Evolutionary conservation across 495 filamentous ascomycete genomes (phyloP).

Genomic region (Penicillium herquei): DNA sequence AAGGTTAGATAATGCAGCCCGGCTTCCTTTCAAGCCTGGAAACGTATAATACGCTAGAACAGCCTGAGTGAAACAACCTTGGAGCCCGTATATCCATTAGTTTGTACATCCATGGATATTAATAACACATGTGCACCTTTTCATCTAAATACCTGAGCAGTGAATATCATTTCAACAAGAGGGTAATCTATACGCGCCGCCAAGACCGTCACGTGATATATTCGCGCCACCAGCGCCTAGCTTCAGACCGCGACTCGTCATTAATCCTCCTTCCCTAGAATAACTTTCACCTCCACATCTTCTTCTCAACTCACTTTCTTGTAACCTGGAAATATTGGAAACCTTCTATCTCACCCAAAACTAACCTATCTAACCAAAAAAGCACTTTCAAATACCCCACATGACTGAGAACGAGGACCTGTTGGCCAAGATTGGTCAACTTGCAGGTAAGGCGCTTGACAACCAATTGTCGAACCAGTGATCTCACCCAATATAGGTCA

Average conservation of each 20-base stretch:
- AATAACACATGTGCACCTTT: too few relatives aligned
- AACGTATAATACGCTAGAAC: too few relatives aligned
- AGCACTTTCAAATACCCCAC: conserved; percentile 10
- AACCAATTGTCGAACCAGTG: conserved; percentile 12
- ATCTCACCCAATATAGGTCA: conserved; percentile 55
- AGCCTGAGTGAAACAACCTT: too few relatives aligned
- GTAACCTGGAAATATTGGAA: neutral
- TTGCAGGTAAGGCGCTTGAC: conserved; percentile 57
- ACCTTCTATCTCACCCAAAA: neutral
- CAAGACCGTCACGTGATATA: conserved; percentile 13
- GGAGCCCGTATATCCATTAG: too few relatives aligned
- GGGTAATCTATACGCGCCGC: neutral
- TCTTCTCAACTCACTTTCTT: neutral
- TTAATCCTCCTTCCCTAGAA: neutral
- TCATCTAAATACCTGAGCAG: too few relatives aligned
- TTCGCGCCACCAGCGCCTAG: conserved; percentile 14
- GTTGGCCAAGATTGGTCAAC: conserved; percentile 68
- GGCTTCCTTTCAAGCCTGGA: too few relatives aligned
- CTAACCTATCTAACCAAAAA: neutral
- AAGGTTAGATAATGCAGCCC: too few relatives aligned
- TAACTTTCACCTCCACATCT: conserved; percentile 1
- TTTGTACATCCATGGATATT: too few relatives aligned
- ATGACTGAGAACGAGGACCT: conserved; percentile 78
- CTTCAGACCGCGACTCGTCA: conserved; percentile 12
- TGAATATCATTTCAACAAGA: neutral